Evolutionary conservation across 2,329 filamentous ascomycete genomes (phyloP), one percentile per base, ranked within the genome.

Genomic region (Hypoxylon sp.): DNA sequence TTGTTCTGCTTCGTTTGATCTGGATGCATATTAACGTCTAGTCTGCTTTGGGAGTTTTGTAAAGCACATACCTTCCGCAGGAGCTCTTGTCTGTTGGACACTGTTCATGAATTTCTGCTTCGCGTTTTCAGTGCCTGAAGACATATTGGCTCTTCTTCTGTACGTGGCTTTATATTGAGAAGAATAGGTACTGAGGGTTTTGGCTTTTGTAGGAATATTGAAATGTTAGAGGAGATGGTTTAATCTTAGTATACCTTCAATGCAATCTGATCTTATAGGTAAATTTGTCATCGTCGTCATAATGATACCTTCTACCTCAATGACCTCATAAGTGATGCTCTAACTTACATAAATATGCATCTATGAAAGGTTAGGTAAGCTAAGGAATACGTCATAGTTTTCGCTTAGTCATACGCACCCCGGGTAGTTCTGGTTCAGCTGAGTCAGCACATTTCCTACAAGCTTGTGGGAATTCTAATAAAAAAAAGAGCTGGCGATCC

Each of bases 81-180:
- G 37, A 37, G 68, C 62, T 24, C 65, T 62, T 0, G 68, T 70
- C 27, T 68, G 54, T 35, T 68, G 58, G 21, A 68, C 68, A 27
- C 62, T 42, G n/a, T 32, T 58, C 68, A 70, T 68, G 35, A 70
- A 70, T 46, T 70, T 66, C 17, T 70, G 61, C 53, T 70, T 70
- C 29, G 68, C 68, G 3, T 24, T 13, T 56, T 70, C 58, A 13
- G 62, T 61, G 7, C 60, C 60, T 6, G 67, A 69, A 47, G 67
- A 19, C 68, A 70, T 70, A 21, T 55, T 68, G 46, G 6, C 0
- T 63, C 21, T 6, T 56, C 6, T 15, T 53, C 15, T 35, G 24
- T n/a, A 6, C 2, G 37, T 42, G n/a, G 35, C n/a, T 42, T 42
- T n/a, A 42, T 2, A n/a, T 42, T 21, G 17, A 7, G 2, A 6